A percentile compares a stretch with the other conserved stretches of the same genome.
Conservation (phyloP, 495 filamentous ascomycete genomes). For the Xylaria venustula region DNA sequence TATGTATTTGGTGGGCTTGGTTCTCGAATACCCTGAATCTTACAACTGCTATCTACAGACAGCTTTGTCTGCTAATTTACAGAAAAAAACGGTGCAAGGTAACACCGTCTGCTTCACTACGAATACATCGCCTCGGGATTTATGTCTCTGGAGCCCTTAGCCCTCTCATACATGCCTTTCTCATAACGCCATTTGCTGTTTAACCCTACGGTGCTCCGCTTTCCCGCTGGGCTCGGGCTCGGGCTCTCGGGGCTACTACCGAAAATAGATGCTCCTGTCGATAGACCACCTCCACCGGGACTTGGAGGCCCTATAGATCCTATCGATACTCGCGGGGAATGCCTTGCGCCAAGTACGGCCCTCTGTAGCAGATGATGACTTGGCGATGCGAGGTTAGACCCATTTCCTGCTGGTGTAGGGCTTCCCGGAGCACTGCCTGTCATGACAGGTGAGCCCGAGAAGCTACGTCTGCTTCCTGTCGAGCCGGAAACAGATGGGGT, state of each 20-base stretch:
- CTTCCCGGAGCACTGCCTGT: constrained; percentile 37
- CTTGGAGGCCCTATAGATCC: constrained; percentile 65
- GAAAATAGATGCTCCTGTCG: constrained; percentile 49
- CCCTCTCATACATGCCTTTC: constrained; percentile 41
- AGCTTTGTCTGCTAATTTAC: background rate
- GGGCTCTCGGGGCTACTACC: constrained; percentile 39
- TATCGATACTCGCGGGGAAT: constrained; percentile 53
- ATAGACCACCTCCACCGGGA: constrained; percentile 37
- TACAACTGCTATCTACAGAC: background rate
- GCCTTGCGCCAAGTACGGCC: constrained; percentile 55
- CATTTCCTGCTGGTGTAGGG: constrained; percentile 19
- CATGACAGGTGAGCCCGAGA: constrained; percentile 54
- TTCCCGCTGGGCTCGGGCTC: constrained; percentile 66
- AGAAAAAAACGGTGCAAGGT: background rate
- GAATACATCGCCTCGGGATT: constrained; percentile 36
- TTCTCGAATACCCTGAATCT: background rate
- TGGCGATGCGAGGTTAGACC: constrained; percentile 25
- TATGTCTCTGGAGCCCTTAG: constrained; percentile 36
- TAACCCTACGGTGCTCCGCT: constrained; percentile 67
- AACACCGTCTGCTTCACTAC: constrained; percentile 2
- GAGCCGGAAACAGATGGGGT: constrained; percentile 60
- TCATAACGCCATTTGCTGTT: constrained; percentile 96
- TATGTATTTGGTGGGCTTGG: no score
- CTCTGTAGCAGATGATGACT: constrained; percentile 71
- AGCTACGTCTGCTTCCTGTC: constrained; percentile 48